Conservation (phyloP, 768 basidiomycete species). For the Tulasnella sp. region DNA sequence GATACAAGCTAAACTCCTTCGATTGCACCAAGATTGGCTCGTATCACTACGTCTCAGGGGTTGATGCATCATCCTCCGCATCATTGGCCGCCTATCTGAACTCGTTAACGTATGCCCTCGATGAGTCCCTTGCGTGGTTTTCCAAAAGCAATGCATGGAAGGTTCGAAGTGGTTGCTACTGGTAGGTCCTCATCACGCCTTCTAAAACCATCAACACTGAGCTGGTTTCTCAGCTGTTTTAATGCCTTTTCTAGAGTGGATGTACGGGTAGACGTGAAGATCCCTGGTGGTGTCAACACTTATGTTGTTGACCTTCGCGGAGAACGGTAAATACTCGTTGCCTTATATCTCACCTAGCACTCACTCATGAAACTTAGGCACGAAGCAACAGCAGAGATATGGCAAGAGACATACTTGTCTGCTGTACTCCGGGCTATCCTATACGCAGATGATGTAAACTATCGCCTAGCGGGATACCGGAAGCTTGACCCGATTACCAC, state of each 20-base stretch:
- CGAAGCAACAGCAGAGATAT: conserved; percentile 80
- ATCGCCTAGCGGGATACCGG: conserved; percentile 84
- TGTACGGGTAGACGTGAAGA: conserved; percentile 94
- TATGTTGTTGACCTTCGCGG: conserved; percentile 91
- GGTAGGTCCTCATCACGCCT: no score
- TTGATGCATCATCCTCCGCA: conserved; percentile 95
- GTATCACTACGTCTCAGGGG: conserved; percentile 97
- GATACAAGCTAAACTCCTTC: neutral
- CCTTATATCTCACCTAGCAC: neutral
- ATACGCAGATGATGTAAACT: conserved; percentile 90
- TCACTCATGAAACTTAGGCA: conserved; percentile 38
- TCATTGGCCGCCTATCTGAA: conserved; percentile 97
- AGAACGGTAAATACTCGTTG: conserved; percentile 53
- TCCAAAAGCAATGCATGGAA: conserved; percentile 76
- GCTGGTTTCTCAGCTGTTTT: conserved; percentile 53
- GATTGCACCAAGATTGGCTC: conserved; percentile 57
- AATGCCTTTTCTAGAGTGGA: conserved; percentile 97
- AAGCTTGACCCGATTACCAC: conserved; percentile 90
- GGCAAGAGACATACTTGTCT: conserved; percentile 96
- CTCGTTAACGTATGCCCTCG: conserved; percentile 90
- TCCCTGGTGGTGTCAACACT: conserved; percentile 91
- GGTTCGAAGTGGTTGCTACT: conserved; percentile 85
- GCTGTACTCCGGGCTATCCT: conserved; percentile 82
- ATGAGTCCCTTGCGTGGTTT: conserved; percentile 88
- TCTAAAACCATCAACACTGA: neutral